Conservation (phyloP, 176 grass and related monocot species). For the Luzula sylvatica region DNA sequence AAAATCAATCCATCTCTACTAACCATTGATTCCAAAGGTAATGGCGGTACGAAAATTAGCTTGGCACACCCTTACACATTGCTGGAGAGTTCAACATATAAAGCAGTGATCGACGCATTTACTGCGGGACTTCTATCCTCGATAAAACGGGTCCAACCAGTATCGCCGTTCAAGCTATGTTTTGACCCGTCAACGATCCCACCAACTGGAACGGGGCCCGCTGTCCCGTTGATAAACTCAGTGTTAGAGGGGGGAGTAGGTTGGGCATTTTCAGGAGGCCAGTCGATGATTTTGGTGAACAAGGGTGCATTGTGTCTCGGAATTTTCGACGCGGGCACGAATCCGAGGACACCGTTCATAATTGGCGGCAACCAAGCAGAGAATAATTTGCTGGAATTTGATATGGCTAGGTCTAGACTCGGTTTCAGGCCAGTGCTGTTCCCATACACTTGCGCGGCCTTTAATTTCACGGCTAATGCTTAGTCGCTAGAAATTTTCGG, state of each 20-base stretch:
- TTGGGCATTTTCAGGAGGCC: conserved; percentile 58
- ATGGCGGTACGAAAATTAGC: conserved; percentile 69
- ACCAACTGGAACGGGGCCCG: conserved; percentile 41
- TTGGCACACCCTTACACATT: conserved; percentile 48
- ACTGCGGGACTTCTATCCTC: conserved; percentile 11
- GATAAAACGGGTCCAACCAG: conserved; percentile 23
- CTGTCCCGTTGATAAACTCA: conserved; percentile 49
- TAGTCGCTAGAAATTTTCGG: no score
- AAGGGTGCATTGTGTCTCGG: conserved; percentile 45
- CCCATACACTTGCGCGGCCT: conserved; percentile 51
- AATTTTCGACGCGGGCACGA: conserved; percentile 47
- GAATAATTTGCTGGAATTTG: conserved; percentile 76
- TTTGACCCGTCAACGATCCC: conserved; percentile 37
- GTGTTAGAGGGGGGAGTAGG: conserved; percentile 32
- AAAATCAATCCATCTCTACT: conserved; percentile 47
- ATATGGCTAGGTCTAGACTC: conserved; percentile 39
- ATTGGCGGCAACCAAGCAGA: conserved; percentile 61
- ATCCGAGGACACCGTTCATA: conserved; percentile 41
- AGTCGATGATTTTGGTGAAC: conserved; percentile 45
- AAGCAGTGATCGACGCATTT: conserved; percentile 45
- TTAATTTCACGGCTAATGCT: conserved; percentile 12
- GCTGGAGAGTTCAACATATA: conserved; percentile 55
- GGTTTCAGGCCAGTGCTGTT: conserved; percentile 61
- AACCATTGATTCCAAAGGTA: conserved; percentile 36
- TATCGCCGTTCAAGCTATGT: conserved; percentile 56